Percentiles rank a stretch among this genome's conserved stretches.
These are phyloP conservation scores for Hypoxylon intermedium DNA, from an alignment of 495 filamentous ascomycete species.

Conservation along the genomic window DNA sequence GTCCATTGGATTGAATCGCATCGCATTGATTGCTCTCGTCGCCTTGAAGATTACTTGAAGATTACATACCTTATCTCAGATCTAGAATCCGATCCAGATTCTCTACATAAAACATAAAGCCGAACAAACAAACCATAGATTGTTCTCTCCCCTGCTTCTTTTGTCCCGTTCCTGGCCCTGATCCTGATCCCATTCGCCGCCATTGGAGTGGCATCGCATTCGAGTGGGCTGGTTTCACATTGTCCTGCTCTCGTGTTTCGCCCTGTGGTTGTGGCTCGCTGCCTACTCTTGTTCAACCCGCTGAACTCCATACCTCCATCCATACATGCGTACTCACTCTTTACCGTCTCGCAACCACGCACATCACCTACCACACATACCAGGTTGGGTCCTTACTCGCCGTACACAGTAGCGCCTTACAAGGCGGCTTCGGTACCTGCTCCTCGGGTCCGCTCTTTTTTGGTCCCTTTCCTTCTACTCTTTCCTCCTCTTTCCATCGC, in stretches of 20 bases:
- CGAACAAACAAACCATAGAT: neutral
- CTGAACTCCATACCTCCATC: neutral
- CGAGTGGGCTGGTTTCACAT: conserved; percentile 29
- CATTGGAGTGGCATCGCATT: neutral
- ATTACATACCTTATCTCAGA: neutral
- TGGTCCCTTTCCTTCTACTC: neutral
- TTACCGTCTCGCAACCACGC: conserved; percentile 3
- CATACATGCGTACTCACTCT: no score
- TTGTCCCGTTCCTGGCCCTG: neutral
- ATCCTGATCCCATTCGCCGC: conserved; percentile 6
- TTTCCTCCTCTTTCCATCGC: conserved; percentile 4
- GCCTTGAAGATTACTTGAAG: no score
- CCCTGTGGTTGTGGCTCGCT: conserved; percentile 23
- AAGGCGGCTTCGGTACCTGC: conserved; percentile 10
- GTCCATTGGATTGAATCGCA: neutral
- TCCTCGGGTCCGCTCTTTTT: conserved; percentile 4
- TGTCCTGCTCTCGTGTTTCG: conserved; percentile 18
- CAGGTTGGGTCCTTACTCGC: neutral
- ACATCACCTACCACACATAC: neutral
- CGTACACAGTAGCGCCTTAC: conserved; percentile 15
- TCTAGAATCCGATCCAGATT: neutral
- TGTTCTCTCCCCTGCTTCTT: conserved; percentile 1
- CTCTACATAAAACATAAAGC: neutral
- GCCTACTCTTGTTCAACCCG: conserved; percentile 14
- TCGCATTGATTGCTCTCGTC: neutral